Evolutionary conservation across 495 filamentous ascomycete species (phyloP).

Genomic region (Aspergillus haitiensis): DNA sequence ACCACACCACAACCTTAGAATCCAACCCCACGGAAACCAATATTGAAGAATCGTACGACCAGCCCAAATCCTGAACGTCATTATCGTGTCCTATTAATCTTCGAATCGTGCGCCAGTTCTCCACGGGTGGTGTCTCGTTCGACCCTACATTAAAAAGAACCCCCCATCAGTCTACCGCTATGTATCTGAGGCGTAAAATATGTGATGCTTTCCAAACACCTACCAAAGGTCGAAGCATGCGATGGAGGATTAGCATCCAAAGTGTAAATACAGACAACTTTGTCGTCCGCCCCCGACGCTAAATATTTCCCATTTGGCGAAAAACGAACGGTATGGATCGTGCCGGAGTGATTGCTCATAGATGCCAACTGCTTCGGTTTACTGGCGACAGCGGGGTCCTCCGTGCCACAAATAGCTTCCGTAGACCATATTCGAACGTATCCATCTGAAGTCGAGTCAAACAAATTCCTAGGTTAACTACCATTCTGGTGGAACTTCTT

Average conservation of each 20-base stretch:
- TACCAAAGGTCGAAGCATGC: constrained; percentile 73
- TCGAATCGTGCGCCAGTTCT: constrained; percentile 94
- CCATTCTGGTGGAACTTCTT: not conserved
- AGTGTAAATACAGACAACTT: constrained; percentile 94
- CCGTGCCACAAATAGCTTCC: constrained; percentile 81
- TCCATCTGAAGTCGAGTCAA: constrained; percentile 62
- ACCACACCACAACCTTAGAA: constrained; percentile 98
- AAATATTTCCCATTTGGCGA: constrained; percentile 90
- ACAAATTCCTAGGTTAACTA: constrained; percentile 21
- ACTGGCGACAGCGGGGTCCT: constrained; percentile 60
- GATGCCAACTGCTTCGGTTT: constrained; percentile 94
- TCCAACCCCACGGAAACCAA: constrained; percentile 95
- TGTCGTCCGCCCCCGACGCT: constrained; percentile 95
- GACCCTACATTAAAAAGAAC: constrained; percentile 54
- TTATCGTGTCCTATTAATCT: constrained; percentile 96
- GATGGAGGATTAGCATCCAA: constrained; percentile 79
- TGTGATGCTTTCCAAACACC: constrained; percentile 21
- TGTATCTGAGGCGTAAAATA: not conserved
- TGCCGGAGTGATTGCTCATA: constrained; percentile 96
- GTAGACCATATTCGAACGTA: constrained; percentile 97
- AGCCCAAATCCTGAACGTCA: constrained; percentile 96
- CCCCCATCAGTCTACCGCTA: constrained; percentile 15
- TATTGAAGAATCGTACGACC: constrained; percentile 94
- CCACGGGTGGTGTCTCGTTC: constrained; percentile 87
- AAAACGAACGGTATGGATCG: constrained; percentile 95